Base-by-base conservation (phyloP, 2,329 filamentous ascomycete species). In the Berkeleyomyces rouxiae region DNA sequence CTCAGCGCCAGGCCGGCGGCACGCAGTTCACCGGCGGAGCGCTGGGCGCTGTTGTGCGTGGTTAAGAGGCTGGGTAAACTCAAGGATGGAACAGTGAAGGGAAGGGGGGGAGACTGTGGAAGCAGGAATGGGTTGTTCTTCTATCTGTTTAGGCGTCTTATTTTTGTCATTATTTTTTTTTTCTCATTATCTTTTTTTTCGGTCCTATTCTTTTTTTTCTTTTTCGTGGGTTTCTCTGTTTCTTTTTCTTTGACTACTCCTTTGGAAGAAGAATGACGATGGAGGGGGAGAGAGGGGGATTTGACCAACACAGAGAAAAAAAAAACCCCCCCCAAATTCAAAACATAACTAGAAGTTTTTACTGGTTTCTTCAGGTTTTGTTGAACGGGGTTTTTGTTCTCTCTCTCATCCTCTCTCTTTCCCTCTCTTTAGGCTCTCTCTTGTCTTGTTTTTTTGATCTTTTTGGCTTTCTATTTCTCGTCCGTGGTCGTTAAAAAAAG, bases 21-120 rank as follows among this genome's bases (percentile, higher is more conserved):
- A 87, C 86, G 67, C 86, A 89, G 71, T 92, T 91, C 75, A 90
- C 87, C 11, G 88, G 88, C 66, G 88, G 88, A 74, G 88, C 87
- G 65, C 76, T 92, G 73, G 87, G 87, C 69, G 82, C 81, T 68
- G 83, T 82, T 61, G 82, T 86, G 66, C 77, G 83, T 69, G 81
- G 80, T 72, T 53, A 61, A 59, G 31, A 53, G 59, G 23, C 31
- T 36, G 23, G 16, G 33, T 33, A 44, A 9, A 37, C 37, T 7
- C 46, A 31, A n/a, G 40, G n/a, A 23, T 7, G 11, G 47, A 51
- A 16, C 16, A 31, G 33, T 16, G 11, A 51, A 23, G 31, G 23
- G 31, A 53, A 10, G 23, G n/a, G 9, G 23, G 7, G 31, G 49
- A 53, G 49, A 33, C 6, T 53, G 46, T 49, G 33, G 49, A 10